Conservation (phyloP, 2,329 filamentous ascomycete genomes). For the Alternaria metachromatica region DNA sequence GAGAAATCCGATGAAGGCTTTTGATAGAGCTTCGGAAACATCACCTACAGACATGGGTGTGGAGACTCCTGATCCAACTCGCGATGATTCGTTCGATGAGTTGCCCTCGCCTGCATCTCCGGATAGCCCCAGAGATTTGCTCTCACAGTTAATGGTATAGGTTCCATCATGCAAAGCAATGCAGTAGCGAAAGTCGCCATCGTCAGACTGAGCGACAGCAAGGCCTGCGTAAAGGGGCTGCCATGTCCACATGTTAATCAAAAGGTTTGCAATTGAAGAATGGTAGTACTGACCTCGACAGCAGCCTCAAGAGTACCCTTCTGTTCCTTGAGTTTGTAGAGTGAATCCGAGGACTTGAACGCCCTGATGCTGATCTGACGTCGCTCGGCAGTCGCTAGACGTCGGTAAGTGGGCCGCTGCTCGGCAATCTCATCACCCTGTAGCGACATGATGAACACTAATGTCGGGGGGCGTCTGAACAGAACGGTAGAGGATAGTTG, state of each 20-base stretch:
- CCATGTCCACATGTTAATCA: conserved; percentile 4
- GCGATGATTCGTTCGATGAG: conserved; percentile 12
- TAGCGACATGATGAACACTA: conserved; percentile 6
- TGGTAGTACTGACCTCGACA: conserved; percentile 3
- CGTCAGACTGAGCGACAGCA: conserved; percentile 61
- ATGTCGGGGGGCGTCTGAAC: neutral
- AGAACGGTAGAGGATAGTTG: neutral
- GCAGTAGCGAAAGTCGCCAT: conserved; percentile 57
- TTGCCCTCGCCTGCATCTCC: neutral
- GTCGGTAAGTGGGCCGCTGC: conserved; percentile 1
- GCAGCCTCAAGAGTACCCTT: conserved; percentile 5
- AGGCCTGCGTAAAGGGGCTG: conserved; percentile 66
- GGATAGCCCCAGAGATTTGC: conserved; percentile 39
- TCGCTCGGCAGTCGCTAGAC: conserved; percentile 7
- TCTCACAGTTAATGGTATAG: conserved; percentile 75
- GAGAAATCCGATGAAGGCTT: conserved; percentile 66
- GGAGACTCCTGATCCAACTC: conserved; percentile 12
- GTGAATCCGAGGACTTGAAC: conserved; percentile 7
- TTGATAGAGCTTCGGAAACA: conserved; percentile 52
- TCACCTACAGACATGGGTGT: conserved; percentile 16
- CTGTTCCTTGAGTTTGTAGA: conserved; percentile 10
- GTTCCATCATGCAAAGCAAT: conserved; percentile 76
- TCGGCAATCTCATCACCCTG: neutral
- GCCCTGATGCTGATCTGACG: conserved; percentile 9
- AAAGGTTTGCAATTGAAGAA: neutral